Evolutionary conservation across 495 filamentous ascomycete species (phyloP).

Genomic region (Lophium mytilinum): DNA sequence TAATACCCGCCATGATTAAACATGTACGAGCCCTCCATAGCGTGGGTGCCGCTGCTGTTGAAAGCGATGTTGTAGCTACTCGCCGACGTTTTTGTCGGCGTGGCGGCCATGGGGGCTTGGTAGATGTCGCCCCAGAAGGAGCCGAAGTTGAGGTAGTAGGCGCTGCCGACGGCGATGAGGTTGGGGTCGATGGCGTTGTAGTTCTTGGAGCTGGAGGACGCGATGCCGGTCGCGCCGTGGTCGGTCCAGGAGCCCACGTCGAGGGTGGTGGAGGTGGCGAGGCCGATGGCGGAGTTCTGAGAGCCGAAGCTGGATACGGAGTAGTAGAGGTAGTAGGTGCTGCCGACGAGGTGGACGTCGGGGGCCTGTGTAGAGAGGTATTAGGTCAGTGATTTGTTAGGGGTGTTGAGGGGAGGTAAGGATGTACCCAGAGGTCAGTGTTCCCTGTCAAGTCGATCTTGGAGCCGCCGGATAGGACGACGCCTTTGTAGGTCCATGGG

Average conservation of each 20-base stretch:
- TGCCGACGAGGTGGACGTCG: constrained; percentile 49
- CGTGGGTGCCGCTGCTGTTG: constrained; percentile 44
- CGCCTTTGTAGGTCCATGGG: constrained; percentile 55
- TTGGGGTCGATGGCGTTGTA: constrained; percentile 71
- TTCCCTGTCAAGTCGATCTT: constrained; percentile 48
- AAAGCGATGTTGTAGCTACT: constrained; percentile 46
- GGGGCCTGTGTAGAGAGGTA: constrained; percentile 46
- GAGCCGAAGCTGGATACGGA: constrained; percentile 56
- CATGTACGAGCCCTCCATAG: constrained; percentile 51
- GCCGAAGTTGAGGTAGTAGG: constrained; percentile 55
- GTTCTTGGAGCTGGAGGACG: constrained; percentile 35
- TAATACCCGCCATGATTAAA: constrained; percentile 50
- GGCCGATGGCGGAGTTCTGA: constrained; percentile 55
- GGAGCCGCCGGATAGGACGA: constrained; percentile 49
- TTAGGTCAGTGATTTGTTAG: neutral
- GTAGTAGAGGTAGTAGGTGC: constrained; percentile 66
- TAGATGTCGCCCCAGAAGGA: constrained; percentile 63
- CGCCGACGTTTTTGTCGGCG: constrained; percentile 35
- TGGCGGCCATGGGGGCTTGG: constrained; percentile 47
- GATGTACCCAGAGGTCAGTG: constrained; percentile 51
- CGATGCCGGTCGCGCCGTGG: constrained; percentile 43
- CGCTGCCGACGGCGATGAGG: constrained; percentile 41
- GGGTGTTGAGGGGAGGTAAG: neutral
- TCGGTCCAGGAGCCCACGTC: constrained; percentile 56
- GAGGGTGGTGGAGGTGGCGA: constrained; percentile 57